A percentile compares a stretch with the other conserved stretches of the same genome.
Evolutionary conservation across 2,329 filamentous ascomycete species (phyloP).

Genomic region (Fusarium chaquense): DNA sequence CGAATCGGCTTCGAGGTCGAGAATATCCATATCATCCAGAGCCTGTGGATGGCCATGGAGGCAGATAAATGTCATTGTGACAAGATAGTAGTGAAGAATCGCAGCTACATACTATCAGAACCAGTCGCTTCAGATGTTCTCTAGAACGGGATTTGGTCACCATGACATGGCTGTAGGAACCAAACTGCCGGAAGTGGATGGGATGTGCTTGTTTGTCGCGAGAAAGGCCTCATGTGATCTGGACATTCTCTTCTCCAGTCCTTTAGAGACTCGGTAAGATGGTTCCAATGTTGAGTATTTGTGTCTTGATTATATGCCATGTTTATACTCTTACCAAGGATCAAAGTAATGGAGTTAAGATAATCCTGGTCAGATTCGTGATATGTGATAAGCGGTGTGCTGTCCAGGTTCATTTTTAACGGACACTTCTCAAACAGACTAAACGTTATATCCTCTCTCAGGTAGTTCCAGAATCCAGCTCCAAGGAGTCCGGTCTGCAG

Average conservation of each 20-base stretch:
- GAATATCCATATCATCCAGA: not conserved
- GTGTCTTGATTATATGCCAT: constrained; percentile 46
- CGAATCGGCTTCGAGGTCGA: not conserved
- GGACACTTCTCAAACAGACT: constrained; percentile 59
- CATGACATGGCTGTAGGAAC: constrained; percentile 58
- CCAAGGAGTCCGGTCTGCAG: constrained; percentile 49
- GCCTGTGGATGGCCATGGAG: constrained; percentile 18
- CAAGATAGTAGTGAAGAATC: constrained; percentile 58
- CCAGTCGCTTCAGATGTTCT: accelerated
- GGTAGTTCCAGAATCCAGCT: constrained; percentile 64
- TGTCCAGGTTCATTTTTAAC: constrained; percentile 56
- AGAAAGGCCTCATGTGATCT: constrained; percentile 50
- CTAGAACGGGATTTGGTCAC: constrained; percentile 44
- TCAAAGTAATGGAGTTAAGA: constrained; percentile 57
- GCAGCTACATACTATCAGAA: constrained; percentile 51
- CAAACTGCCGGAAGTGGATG: constrained; percentile 54
- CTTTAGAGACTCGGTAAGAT: constrained; percentile 39
- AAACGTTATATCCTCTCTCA: constrained; percentile 66
- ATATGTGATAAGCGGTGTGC: constrained; percentile 33
- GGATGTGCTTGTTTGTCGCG: not conserved
- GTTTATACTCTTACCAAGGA: constrained; percentile 60
- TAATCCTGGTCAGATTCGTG: constrained; percentile 38
- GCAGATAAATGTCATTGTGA: constrained; percentile 51
- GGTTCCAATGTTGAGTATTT: constrained; percentile 34
- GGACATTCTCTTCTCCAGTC: constrained; percentile 53